phyloP scores from a whole-genome alignment of 768 basidiomycete genomes.

The Agaricus blazei region DNA sequence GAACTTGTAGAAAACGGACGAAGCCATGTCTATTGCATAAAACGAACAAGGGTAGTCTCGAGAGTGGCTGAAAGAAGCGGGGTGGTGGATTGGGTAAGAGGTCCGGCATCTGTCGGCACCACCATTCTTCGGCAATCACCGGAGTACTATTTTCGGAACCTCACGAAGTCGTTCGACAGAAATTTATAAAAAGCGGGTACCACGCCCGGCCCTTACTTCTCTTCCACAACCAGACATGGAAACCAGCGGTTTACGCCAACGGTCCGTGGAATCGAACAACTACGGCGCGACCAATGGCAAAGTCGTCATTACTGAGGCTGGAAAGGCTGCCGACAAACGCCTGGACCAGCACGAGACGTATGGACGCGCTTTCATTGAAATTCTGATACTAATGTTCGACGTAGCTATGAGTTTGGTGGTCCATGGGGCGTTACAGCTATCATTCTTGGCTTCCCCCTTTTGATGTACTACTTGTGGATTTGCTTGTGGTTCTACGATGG shows the following conservation, averaged over 20 bases:
- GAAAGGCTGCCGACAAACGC: constrained; percentile 65
- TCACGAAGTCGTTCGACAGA: constrained; percentile 17
- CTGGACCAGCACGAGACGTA: constrained; percentile 68
- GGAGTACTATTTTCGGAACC: not conserved
- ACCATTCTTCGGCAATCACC: no score
- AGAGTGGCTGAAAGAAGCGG: not conserved
- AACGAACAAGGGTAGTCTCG: constrained; percentile 11
- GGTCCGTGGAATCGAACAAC: constrained; percentile 10
- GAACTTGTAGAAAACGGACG: constrained; percentile 98
- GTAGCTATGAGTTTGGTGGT: constrained; percentile 94
- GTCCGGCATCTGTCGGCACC: not conserved
- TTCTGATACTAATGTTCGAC: constrained; percentile 9
- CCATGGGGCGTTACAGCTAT: constrained; percentile 88
- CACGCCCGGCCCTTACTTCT: not conserved
- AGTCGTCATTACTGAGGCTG: constrained; percentile 56
- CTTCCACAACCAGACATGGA: constrained; percentile 6
- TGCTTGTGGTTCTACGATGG: constrained; percentile 97
- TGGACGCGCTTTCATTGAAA: constrained; percentile 14
- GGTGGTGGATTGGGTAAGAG: not conserved
- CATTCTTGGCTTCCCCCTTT: constrained; percentile 88
- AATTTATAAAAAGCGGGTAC: not conserved
- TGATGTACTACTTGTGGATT: constrained; percentile 99
- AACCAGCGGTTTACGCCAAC: constrained; percentile 10
- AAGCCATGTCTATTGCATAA: constrained; percentile 56
- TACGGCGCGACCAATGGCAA: constrained; percentile 19